Percentiles rank a stretch among this genome's conserved stretches.
phyloP scores from a whole-genome alignment of 2,329 filamentous ascomycete species.

The Coniochaeta pulveracea region DNA sequence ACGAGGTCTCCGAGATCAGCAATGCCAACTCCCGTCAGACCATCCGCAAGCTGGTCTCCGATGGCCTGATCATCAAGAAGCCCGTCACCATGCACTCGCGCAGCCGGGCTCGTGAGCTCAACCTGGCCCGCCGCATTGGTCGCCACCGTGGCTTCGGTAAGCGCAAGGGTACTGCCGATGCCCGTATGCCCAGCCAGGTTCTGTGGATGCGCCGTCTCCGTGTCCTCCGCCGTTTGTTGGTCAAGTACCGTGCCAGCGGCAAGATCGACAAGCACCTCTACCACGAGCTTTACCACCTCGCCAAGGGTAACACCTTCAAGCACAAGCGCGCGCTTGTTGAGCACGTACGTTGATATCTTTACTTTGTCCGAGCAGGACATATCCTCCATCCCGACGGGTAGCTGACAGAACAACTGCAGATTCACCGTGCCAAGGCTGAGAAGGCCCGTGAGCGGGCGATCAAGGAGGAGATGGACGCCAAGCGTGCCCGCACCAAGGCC shows the following conservation, averaged over 20 bases:
- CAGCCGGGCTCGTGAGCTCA: constrained; percentile 89
- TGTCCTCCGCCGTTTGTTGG: constrained; percentile 95
- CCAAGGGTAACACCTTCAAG: constrained; percentile 99
- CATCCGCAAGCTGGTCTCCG: constrained; percentile 97
- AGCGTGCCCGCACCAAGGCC: constrained; percentile 99
- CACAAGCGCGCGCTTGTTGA: constrained; percentile 99
- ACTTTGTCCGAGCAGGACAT: no score
- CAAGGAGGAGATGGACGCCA: constrained; percentile 99
- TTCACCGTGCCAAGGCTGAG: constrained; percentile 99
- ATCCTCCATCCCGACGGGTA: no score
- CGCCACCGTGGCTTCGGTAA: constrained; percentile 99
- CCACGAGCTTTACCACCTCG: constrained; percentile 99
- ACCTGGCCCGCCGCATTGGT: constrained; percentile 85
- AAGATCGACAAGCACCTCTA: constrained; percentile 99
- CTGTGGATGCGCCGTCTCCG: constrained; percentile 99
- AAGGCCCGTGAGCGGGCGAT: constrained; percentile 89
- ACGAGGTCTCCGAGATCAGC: constrained; percentile 98
- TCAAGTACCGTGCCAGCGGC: constrained; percentile 99
- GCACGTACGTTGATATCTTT: constrained; percentile 65
- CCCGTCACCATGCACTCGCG: constrained; percentile 99
- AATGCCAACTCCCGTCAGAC: constrained; percentile 99
- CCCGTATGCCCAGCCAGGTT: constrained; percentile 98
- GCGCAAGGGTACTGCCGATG: constrained; percentile 99
- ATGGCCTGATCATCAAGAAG: constrained; percentile 99
- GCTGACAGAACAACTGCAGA: constrained; percentile 42